phyloP scores from a whole-genome alignment of 345 rosid species.

The Syzygium aromaticum region DNA sequence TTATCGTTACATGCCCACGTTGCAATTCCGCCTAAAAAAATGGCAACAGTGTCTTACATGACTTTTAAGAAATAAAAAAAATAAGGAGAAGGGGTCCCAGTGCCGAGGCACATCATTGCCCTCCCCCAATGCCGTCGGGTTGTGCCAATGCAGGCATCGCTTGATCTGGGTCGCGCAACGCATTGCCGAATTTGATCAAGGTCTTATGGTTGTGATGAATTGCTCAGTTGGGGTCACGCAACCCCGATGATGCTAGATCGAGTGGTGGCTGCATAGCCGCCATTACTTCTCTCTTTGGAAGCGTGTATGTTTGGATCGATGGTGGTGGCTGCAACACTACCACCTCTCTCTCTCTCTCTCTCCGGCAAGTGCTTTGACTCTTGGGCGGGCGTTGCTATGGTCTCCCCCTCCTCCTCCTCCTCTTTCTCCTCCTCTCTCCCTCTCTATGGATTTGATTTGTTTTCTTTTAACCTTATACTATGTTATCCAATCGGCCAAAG shows the following conservation, averaged over 20 bases:
- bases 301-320: no score
- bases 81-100: neutral
- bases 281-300: neutral
- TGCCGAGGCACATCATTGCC: neutral
- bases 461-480: no score
- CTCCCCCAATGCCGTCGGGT: neutral
- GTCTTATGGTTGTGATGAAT: neutral
- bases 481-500: no score
- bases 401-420: no score
- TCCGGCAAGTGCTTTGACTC: no score
- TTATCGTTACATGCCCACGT: neutral
- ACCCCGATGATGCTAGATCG: neutral
- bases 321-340: neutral
- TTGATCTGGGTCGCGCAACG: neutral
- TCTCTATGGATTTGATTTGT: neutral
- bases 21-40: neutral
- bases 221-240: neutral
- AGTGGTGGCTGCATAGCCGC: neutral
- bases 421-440: neutral
- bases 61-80: no score
- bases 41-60: neutral
- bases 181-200: neutral
- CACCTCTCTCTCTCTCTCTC: neutral
- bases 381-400: no score
- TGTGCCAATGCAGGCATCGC: neutral